These are phyloP conservation scores for Russula sp. DNA, from an alignment of 768 basidiomycete species.

Conservation along the genomic window DNA sequence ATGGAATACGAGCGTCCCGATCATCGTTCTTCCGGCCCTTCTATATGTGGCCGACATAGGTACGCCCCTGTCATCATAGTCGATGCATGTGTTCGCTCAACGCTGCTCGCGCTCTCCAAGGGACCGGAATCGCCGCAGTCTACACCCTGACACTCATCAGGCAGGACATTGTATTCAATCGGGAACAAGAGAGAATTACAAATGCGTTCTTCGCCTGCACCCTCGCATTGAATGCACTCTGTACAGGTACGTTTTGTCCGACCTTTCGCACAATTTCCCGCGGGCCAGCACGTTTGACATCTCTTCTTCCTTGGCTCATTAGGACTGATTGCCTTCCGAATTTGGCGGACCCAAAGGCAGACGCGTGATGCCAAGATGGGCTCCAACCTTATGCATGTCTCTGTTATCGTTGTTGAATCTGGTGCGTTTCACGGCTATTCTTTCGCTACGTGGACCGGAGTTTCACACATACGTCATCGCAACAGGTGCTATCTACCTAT, in stretches of 20 bases:
- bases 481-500: conserved; percentile 18
- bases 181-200: conserved; percentile 14
- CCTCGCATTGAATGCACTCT: conserved; percentile 15
- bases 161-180: not conserved
- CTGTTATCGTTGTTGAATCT: conserved; percentile 19
- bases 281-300: not conserved
- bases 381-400: conserved; percentile 12
- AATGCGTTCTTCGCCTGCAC: conserved; percentile 23
- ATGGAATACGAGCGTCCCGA: conserved; percentile 11
- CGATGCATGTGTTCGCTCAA: not conserved
- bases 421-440: conserved; percentile 6
- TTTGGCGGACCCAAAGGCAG: conserved; percentile 19
- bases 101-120: not conserved
- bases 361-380: conserved; percentile 22
- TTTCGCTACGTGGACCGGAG: not conserved
- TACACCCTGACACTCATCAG: conserved; percentile 10
- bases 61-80: not conserved
- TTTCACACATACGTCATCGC: not conserved
- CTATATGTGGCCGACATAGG: conserved; percentile 19
- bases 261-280: not conserved
- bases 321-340: conserved; percentile 21
- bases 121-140: conserved; percentile 12
- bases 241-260: conserved; percentile 11
- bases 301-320: not conserved
- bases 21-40: conserved; percentile 11